These are phyloP conservation scores for Nitzschia sp. DNA, from an alignment of 108 stramenopile genomes.

Conservation along the genomic window DNA sequence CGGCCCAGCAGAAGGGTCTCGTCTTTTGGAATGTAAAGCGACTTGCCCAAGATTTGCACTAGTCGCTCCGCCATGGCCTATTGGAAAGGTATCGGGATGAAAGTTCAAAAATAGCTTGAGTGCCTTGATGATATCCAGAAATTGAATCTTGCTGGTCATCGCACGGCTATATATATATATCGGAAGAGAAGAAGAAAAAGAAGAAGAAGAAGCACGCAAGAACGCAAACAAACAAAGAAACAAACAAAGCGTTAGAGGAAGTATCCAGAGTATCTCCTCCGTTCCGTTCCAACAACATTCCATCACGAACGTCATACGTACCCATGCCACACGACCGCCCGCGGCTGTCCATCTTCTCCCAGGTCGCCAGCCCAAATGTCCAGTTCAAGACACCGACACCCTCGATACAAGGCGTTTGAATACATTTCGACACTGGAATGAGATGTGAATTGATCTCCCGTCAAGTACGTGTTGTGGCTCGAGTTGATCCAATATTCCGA, in stretches of 20 bases:
- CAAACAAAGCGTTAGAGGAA: no score
- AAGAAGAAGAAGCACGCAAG: no score
- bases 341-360: conserved; percentile 22
- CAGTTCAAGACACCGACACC: conserved; percentile 95
- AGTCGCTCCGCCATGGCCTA: conserved; percentile 84
- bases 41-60: conserved; percentile 58
- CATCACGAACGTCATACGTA: conserved; percentile 19
- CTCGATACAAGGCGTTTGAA: conserved; percentile 78
- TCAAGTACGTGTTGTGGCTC: conserved; percentile 97
- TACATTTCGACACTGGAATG: conserved; percentile 85
- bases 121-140: conserved; percentile 79
- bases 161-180: conserved; percentile 82
- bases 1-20: conserved; percentile 24
- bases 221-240: neutral
- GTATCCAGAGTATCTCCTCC: no score
- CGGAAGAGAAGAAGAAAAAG: no score
- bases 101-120: conserved; percentile 76
- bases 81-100: conserved; percentile 84
- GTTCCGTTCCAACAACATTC: no score
- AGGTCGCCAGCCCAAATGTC: conserved; percentile 93
- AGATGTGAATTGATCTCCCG: conserved; percentile 93
- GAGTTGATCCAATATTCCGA: conserved; percentile 94
- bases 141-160: conserved; percentile 88
- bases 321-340: conserved; percentile 92
- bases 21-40: conserved; percentile 74